Percentiles rank a stretch among this genome's conserved stretches.
These are phyloP conservation scores for Rhynchospora pubera DNA, from an alignment of 176 grass and related monocot genomes.

Conservation along the genomic window DNA sequence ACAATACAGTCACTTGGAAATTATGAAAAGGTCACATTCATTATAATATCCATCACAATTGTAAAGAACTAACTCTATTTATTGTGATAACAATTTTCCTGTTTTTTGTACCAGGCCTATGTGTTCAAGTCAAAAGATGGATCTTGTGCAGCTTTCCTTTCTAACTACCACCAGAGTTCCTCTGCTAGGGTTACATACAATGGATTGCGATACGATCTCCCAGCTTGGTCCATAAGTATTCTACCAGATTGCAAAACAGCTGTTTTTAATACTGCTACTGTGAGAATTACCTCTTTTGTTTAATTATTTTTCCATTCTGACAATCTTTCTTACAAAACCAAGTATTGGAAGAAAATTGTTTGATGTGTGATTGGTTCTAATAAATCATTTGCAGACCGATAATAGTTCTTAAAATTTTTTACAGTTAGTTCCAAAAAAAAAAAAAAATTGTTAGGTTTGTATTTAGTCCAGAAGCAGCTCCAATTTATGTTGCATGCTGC, in stretches of 20 bases:
- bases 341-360: neutral
- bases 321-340: neutral
- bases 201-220: constrained; percentile 51
- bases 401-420: neutral
- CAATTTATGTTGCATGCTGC: neutral
- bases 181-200: constrained; percentile 49
- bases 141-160: constrained; percentile 73
- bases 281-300: constrained; percentile 27
- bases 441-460: neutral
- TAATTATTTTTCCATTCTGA: neutral
- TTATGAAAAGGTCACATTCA: constrained; percentile 49
- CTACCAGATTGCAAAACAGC: constrained; percentile 80
- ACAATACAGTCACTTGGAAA: constrained; percentile 45
- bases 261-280: constrained; percentile 84
- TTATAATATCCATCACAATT: neutral
- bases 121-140: constrained; percentile 63
- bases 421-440: neutral
- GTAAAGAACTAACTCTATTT: neutral
- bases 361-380: neutral
- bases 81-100: neutral
- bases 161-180: constrained; percentile 50
- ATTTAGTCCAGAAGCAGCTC: neutral
- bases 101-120: constrained; percentile 42
- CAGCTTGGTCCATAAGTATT: constrained; percentile 91
- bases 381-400: neutral